phyloP scores from a whole-genome alignment of 805 yeast species.

The Groenewaldozyma tartarivorans region DNA sequence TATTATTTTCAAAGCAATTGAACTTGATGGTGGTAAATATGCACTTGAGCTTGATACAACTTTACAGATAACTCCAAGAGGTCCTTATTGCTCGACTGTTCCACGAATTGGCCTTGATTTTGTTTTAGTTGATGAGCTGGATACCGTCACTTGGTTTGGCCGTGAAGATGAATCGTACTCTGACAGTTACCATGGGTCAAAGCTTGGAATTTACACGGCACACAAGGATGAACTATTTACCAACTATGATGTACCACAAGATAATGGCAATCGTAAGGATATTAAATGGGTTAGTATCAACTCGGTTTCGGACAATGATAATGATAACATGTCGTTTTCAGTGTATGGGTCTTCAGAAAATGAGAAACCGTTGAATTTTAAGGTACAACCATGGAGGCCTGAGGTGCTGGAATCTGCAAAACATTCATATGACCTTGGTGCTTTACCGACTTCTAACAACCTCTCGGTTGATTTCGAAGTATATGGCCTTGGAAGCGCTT shows the following conservation, averaged over 20 bases:
- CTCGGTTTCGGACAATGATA: background rate
- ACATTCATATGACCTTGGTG: slow-evolving; percentile 20
- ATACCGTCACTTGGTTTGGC: slow-evolving; percentile 27
- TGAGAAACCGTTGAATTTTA: slow-evolving; percentile 9
- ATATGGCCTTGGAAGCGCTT: slow-evolving; percentile 23
- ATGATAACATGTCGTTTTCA: background rate
- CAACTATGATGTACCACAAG: slow-evolving; percentile 30
- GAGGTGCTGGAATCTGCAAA: slow-evolving; percentile 15
- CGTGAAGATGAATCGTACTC: slow-evolving; percentile 29
- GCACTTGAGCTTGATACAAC: slow-evolving; percentile 9
- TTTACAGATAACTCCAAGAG: slow-evolving; percentile 9
- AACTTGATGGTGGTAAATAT: background rate
- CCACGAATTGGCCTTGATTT: slow-evolving; percentile 31
- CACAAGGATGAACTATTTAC: slow-evolving; percentile 17
- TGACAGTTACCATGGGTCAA: slow-evolving; percentile 25
- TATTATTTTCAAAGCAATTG: slow-evolving; percentile 3
- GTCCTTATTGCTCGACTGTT: slow-evolving; percentile 20
- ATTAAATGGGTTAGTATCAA: slow-evolving; percentile 22
- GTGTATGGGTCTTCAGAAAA: background rate
- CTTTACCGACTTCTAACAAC: slow-evolving; percentile 9
- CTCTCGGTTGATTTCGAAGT: slow-evolving; percentile 21
- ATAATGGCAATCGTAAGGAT: slow-evolving; percentile 29
- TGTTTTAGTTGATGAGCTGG: slow-evolving; percentile 16
- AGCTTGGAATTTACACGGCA: slow-evolving; percentile 20
- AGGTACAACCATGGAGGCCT: slow-evolving; percentile 13